phyloP scores from a whole-genome alignment of 2,329 filamentous ascomycete species.

The Aotearoamyces nothofagi region DNA sequence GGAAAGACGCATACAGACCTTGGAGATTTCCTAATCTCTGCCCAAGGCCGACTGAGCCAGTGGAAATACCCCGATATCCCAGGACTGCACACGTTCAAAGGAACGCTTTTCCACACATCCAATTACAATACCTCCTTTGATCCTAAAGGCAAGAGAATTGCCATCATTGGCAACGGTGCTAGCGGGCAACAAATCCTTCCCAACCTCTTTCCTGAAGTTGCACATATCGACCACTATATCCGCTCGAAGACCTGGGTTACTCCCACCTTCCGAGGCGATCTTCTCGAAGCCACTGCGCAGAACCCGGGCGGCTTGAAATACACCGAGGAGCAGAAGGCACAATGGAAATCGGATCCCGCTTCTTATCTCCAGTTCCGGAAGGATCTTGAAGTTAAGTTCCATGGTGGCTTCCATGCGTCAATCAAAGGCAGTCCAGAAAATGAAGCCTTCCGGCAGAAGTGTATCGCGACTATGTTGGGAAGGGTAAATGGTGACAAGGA shows the following conservation, averaged over 20 bases:
- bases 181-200: conserved; percentile 34
- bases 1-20: conserved; percentile 7
- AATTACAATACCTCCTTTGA: conserved; percentile 27
- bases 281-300: background rate
- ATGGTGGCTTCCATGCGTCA: background rate
- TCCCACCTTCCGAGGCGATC: conserved; percentile 24
- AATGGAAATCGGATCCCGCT: conserved; percentile 7
- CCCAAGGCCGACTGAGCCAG: conserved; percentile 16
- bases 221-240: conserved; percentile 26
- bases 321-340: conserved; percentile 2
- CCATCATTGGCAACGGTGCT: conserved; percentile 32
- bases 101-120: conserved; percentile 26
- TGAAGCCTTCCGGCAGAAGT: conserved; percentile 15
- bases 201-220: conserved; percentile 25
- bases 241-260: conserved; percentile 31
- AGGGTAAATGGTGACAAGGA: conserved; percentile 24
- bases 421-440: conserved; percentile 23
- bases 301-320: background rate
- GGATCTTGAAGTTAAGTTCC: conserved; percentile 27
- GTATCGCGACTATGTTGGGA: conserved; percentile 21
- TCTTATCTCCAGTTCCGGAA: conserved; percentile 5
- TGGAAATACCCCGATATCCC: conserved; percentile 23
- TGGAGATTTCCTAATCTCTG: conserved; percentile 5
- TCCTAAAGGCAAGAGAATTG: conserved; percentile 28
- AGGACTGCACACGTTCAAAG: conserved; percentile 28